Percentiles rank a stretch among this genome's conserved stretches.
Conservation (phyloP, 2,329 filamentous ascomycete genomes). For the Blastomyces silverae region DNA sequence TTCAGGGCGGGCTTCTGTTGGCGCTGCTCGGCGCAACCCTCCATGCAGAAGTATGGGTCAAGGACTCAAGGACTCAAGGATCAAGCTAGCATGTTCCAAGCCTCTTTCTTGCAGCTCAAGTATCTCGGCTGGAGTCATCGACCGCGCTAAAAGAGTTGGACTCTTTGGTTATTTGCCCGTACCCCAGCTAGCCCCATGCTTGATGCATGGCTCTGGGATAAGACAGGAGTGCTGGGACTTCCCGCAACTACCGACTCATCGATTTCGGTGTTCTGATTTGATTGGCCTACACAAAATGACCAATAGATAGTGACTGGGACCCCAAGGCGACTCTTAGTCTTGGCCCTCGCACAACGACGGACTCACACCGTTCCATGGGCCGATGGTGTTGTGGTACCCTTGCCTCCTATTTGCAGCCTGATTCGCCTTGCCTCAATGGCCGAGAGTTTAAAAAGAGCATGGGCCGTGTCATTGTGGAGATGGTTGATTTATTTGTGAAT, state of each 20-base stretch:
- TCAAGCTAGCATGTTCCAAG: constrained; percentile 5
- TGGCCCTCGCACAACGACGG: constrained; percentile 6
- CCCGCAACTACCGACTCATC: constrained; percentile 9
- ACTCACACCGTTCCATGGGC: constrained; percentile 10
- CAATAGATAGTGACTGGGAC: not conserved
- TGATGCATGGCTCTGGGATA: constrained; percentile 11
- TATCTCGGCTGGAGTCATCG: constrained; percentile 8
- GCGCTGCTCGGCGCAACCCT: not conserved
- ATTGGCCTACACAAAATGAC: constrained; percentile 7
- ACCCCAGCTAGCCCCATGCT: constrained; percentile 4
- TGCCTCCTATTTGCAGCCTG: constrained; percentile 24
- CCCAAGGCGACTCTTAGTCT: constrained; percentile 12
- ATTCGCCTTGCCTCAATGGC: constrained; percentile 18
- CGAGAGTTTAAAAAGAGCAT: constrained; percentile 17
- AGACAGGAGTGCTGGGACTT: constrained; percentile 10
- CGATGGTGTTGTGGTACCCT: constrained; percentile 14
- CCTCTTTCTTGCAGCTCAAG: constrained; percentile 11
- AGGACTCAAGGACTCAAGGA: constrained; percentile 8
- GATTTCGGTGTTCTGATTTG: not conserved
- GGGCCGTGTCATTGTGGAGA: constrained; percentile 15
- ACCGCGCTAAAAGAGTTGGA: not conserved
- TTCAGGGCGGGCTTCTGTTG: not conserved
- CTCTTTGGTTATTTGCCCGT: constrained; percentile 4
- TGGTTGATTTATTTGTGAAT: constrained; percentile 11
- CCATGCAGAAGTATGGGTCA: not conserved